These are phyloP conservation scores for Pythium rhizo-oryzae DNA, from an alignment of 352 stramenopile genomes.

Conservation along the genomic window DNA sequence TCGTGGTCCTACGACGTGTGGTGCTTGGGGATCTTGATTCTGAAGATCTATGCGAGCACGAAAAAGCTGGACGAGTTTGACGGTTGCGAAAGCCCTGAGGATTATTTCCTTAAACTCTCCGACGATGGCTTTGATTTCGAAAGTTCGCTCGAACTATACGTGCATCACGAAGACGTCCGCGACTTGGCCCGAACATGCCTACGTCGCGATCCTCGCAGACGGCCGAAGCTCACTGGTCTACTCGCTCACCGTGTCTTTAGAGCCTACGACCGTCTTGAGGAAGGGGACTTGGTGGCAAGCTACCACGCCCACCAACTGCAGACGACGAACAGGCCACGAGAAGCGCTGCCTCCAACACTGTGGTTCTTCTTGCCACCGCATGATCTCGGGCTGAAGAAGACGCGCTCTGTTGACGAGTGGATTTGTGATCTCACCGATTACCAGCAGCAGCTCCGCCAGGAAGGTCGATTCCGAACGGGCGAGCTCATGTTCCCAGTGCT, in stretches of 20 bases:
- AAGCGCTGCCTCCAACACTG: constrained; percentile 51
- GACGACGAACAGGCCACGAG: constrained; percentile 24
- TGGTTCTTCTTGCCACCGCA: constrained; percentile 64
- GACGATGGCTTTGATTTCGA: constrained; percentile 42
- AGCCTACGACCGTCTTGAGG: constrained; percentile 27
- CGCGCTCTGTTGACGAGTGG: constrained; percentile 52
- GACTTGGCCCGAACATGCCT: constrained; percentile 51
- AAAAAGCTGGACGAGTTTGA: constrained; percentile 56
- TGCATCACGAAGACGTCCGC: constrained; percentile 47
- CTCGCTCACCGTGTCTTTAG: constrained; percentile 45
- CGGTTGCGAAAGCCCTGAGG: constrained; percentile 31
- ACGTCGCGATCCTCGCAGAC: constrained; percentile 33
- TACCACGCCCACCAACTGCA: constrained; percentile 23
- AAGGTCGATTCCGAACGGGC: constrained; percentile 2
- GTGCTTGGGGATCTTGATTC: constrained; percentile 57
- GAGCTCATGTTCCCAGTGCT: constrained; percentile 60
- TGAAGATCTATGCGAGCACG: constrained; percentile 53
- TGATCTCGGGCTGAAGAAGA: constrained; percentile 39
- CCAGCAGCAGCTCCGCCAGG: constrained; percentile 32
- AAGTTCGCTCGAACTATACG: constrained; percentile 50
- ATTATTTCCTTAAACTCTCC: constrained; percentile 42
- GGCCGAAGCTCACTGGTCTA: constrained; percentile 43
- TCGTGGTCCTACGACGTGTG: constrained; percentile 55
- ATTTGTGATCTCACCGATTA: constrained; percentile 40
- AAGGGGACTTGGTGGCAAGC: constrained; percentile 23